These are phyloP conservation scores for Eutypa lata DNA, from an alignment of 2,329 filamentous ascomycete species.

Conservation along the genomic window DNA sequence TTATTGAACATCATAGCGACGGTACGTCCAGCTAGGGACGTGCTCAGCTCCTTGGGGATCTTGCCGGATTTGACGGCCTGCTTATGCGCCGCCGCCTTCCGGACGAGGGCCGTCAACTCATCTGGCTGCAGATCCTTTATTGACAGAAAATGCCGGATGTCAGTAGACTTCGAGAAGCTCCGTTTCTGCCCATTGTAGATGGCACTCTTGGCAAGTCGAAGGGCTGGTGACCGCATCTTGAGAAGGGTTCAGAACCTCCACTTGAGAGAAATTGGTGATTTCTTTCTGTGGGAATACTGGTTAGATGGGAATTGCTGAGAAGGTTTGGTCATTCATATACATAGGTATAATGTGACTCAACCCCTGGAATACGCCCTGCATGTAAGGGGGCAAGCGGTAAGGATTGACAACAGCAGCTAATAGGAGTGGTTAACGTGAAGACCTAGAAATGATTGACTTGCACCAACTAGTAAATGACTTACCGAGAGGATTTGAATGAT, in stretches of 20 bases:
- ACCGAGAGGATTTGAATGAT: neutral
- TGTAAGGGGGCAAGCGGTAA: too few species aligned
- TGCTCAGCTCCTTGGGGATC: conserved; percentile 56
- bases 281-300: neutral
- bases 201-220: conserved; percentile 14
- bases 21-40: conserved; percentile 69
- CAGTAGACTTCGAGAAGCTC: conserved; percentile 35
- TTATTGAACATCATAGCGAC: conserved; percentile 98
- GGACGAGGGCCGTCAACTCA: conserved; percentile 79
- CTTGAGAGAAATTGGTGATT: neutral
- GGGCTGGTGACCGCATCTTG: conserved; percentile 22
- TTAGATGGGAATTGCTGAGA: neutral
- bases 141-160: conserved; percentile 82
- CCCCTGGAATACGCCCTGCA: too few species aligned
- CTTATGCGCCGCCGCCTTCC: conserved; percentile 78
- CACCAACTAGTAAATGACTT: too few species aligned
- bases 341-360: too few species aligned
- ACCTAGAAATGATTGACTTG: too few species aligned
- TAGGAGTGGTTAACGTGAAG: too few species aligned
- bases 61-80: conserved; percentile 68
- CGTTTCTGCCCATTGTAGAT: conserved; percentile 33
- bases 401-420: too few species aligned
- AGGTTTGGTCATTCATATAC: too few species aligned
- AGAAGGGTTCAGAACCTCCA: neutral
- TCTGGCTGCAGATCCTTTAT: conserved; percentile 79